A percentile compares a stretch with the other conserved stretches of the same genome.
phyloP scores from a whole-genome alignment of 1,284 basidiomycete species.

The Mrakiaceae sp. region DNA sequence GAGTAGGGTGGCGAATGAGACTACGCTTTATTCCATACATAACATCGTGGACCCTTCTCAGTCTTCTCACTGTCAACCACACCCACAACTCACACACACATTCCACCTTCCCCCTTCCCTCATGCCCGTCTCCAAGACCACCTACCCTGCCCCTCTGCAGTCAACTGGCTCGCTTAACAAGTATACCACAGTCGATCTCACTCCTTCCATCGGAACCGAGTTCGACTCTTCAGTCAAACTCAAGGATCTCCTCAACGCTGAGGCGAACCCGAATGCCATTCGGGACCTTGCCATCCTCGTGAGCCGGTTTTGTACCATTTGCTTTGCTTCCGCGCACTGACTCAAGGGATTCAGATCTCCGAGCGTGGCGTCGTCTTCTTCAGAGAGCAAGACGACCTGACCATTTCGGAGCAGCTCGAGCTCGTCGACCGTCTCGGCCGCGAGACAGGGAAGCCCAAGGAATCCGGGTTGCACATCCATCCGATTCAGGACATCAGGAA shows the following conservation, averaged over 20 bases:
- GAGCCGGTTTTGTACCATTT: too few relatives aligned
- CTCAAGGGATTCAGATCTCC: conserved; percentile 32
- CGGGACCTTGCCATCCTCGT: conserved; percentile 19
- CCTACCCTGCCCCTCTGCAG: background rate
- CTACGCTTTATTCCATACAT: too few relatives aligned
- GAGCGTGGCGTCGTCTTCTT: conserved; percentile 64
- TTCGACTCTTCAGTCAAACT: conserved; percentile 5
- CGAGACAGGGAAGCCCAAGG: conserved; percentile 46
- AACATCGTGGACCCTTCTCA: too few relatives aligned
- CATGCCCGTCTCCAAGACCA: conserved; percentile 9
- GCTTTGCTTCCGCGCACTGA: too few relatives aligned
- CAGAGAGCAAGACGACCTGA: conserved; percentile 42
- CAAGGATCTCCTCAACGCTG: background rate
- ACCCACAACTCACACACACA: too few relatives aligned
- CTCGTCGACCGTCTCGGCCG: conserved; percentile 45
- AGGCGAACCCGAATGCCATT: background rate
- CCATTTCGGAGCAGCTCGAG: conserved; percentile 39
- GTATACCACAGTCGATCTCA: background rate
- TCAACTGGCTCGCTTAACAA: background rate
- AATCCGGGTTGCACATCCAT: conserved; percentile 50
- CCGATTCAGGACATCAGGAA: conserved; percentile 35
- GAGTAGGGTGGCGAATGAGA: too few relatives aligned
- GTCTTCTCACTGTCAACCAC: too few relatives aligned
- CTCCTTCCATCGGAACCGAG: conserved; percentile 8
- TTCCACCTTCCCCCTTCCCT: too few relatives aligned